Percentiles rank a stretch among this genome's conserved stretches.
Conservation (phyloP, 2,329 filamentous ascomycete species). For the Hirsutella minnesotensis region DNA sequence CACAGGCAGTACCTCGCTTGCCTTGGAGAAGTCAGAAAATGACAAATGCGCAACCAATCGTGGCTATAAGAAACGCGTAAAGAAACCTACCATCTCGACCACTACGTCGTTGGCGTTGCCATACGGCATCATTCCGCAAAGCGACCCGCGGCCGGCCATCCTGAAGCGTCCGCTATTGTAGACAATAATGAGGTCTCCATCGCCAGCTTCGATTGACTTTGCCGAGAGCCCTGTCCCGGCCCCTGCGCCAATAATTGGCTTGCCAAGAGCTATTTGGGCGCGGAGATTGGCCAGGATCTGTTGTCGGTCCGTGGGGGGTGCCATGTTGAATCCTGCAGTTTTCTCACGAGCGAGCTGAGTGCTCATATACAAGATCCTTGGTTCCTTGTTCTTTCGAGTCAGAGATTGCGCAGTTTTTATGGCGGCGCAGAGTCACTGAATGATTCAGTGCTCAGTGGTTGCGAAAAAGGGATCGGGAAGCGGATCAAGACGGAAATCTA, state of each 20-base stretch:
- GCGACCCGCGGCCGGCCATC: conserved; percentile 59
- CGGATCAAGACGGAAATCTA: too few species aligned
- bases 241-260: conserved; percentile 55
- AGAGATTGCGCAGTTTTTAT: too few species aligned
- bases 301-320: conserved; percentile 42
- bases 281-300: conserved; percentile 44
- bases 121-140: conserved; percentile 61
- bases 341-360: too few species aligned
- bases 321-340: conserved; percentile 25
- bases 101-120: conserved; percentile 60
- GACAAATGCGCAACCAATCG: not conserved
- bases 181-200: conserved; percentile 58
- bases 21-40: conserved; percentile 20
- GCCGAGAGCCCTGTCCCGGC: conserved; percentile 60
- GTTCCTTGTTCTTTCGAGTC: too few species aligned
- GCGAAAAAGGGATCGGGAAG: too few species aligned
- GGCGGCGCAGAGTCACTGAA: too few species aligned
- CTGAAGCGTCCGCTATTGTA: conserved; percentile 63
- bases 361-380: too few species aligned
- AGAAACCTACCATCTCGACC: conserved; percentile 45
- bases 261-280: conserved; percentile 39
- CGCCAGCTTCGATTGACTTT: conserved; percentile 57
- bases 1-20: conserved; percentile 53
- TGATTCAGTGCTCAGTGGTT: too few species aligned
- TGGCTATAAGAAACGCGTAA: not conserved